Conservation (phyloP, 192 early-diverging fungal species). For the Entomortierella beljakovae region DNA sequence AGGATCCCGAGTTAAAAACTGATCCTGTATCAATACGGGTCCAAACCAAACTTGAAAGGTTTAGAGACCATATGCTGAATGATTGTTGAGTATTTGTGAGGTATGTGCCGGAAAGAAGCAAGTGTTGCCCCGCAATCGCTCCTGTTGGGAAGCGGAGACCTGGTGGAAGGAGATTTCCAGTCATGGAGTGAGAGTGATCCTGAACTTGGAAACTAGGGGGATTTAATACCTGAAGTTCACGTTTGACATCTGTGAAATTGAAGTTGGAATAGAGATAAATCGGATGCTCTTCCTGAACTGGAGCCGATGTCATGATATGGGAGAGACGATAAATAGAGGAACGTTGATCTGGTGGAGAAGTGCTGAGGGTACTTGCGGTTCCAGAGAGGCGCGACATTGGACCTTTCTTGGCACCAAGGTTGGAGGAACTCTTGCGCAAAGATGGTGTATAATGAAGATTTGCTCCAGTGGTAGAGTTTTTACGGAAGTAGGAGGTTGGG, state of each 20-base stretch:
- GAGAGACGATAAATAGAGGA: slow-evolving; percentile 51
- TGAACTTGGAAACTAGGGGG: slow-evolving; percentile 70
- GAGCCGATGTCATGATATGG: slow-evolving; percentile 28
- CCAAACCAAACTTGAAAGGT: slow-evolving; percentile 72
- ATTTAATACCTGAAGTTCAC: slow-evolving; percentile 77
- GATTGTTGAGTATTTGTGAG: slow-evolving; percentile 74
- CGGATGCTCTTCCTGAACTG: slow-evolving; percentile 65
- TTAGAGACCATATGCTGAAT: slow-evolving; percentile 80
- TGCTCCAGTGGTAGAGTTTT: slow-evolving; percentile 24
- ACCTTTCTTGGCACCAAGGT: slow-evolving; percentile 35
- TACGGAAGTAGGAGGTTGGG: slow-evolving; percentile 37
- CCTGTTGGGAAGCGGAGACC: slow-evolving; percentile 84
- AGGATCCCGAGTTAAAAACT: slow-evolving; percentile 76
- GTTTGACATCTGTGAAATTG: slow-evolving; percentile 82
- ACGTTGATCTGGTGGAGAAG: slow-evolving; percentile 42
- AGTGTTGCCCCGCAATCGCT: slow-evolving; percentile 73
- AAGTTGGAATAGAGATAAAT: slow-evolving; percentile 86
- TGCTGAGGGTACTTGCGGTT: slow-evolving; percentile 32
- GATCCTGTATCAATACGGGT: slow-evolving; percentile 75
- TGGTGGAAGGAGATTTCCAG: slow-evolving; percentile 72
- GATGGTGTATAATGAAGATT: slow-evolving; percentile 32
- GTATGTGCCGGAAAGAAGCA: slow-evolving; percentile 79
- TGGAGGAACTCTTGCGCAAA: slow-evolving; percentile 48
- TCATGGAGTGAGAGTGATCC: slow-evolving; percentile 77
- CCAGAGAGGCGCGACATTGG: slow-evolving; percentile 46